phyloP scores from a whole-genome alignment of 75 land plant genomes.

The Cupressus sempervirens region DNA sequence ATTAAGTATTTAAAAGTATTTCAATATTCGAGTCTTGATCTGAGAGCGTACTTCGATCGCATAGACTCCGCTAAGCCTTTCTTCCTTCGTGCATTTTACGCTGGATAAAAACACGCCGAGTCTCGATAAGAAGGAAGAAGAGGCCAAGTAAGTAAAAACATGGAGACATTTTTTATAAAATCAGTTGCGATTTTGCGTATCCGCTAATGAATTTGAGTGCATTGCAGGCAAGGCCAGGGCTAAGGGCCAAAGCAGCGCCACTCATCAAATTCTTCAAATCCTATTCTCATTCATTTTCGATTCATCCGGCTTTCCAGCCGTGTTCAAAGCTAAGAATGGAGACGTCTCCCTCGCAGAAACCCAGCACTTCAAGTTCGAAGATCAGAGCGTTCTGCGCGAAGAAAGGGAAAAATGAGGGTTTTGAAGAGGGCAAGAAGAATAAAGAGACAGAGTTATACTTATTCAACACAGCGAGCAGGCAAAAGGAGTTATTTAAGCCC shows the following conservation, averaged over 20 bases:
- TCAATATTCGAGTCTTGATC: too few relatives aligned
- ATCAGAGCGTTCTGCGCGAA: background rate
- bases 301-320: background rate
- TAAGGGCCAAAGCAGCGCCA: background rate
- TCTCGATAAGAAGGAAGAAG: background rate
- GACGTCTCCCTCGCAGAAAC: background rate
- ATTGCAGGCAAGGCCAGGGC: background rate
- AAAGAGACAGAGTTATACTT: slow-evolving; percentile 29
- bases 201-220: background rate
- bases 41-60: too few relatives aligned
- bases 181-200: background rate
- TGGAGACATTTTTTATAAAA: background rate
- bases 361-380: background rate
- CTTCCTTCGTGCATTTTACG: too few relatives aligned
- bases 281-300: background rate
- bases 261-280: background rate
- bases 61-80: too few relatives aligned
- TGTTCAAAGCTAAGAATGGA: background rate
- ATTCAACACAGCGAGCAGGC: slow-evolving; percentile 68
- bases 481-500: slow-evolving; percentile 70
- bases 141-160: background rate
- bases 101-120: background rate
- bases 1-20: too few relatives aligned
- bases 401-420: background rate
- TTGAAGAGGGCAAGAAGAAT: background rate